phyloP scores from a whole-genome alignment of 1,284 basidiomycete genomes.

The Boletus sp. region DNA sequence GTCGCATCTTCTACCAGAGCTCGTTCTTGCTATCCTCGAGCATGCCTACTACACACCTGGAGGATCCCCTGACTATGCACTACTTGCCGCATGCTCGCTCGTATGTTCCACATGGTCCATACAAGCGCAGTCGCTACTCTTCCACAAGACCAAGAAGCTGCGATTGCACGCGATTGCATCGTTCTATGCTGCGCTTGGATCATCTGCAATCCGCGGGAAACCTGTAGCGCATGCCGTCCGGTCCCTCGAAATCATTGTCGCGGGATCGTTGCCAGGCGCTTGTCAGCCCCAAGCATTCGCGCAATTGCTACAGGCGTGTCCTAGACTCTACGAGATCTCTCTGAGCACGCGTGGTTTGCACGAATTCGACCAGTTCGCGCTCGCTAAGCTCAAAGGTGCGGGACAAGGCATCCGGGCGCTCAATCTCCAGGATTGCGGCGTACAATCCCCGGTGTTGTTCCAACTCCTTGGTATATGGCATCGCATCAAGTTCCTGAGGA shows the following conservation, averaged over 20 bases:
- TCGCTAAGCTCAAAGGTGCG: conserved; percentile 33
- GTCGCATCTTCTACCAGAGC: conserved; percentile 40
- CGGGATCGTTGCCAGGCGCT: conserved; percentile 7
- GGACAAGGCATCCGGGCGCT: conserved; percentile 42
- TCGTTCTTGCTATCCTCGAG: conserved; percentile 50
- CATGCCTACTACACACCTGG: conserved; percentile 40
- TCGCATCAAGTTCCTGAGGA: conserved; percentile 43
- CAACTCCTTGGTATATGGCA: conserved; percentile 48
- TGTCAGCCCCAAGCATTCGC: conserved; percentile 28
- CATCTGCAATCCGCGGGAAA: conserved; percentile 22
- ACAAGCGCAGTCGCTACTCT: conserved; percentile 48
- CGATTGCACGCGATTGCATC: conserved; percentile 7
- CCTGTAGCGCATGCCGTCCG: conserved; percentile 24
- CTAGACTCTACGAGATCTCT: conserved; percentile 45
- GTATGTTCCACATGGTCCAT: conserved; percentile 44
- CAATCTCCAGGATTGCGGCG: conserved; percentile 41
- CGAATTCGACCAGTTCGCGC: conserved; percentile 32
- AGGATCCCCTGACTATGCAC: conserved; percentile 38
- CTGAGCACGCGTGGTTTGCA: conserved; percentile 38
- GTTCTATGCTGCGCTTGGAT: conserved; percentile 23
- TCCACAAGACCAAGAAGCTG: conserved; percentile 35
- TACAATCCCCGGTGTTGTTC: conserved; percentile 50
- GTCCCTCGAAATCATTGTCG: conserved; percentile 32
- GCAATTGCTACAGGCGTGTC: conserved; percentile 38
- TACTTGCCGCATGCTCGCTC: conserved; percentile 41